Conservation (phyloP, 2,329 filamentous ascomycete species). For the Metarhizium robertsii region DNA sequence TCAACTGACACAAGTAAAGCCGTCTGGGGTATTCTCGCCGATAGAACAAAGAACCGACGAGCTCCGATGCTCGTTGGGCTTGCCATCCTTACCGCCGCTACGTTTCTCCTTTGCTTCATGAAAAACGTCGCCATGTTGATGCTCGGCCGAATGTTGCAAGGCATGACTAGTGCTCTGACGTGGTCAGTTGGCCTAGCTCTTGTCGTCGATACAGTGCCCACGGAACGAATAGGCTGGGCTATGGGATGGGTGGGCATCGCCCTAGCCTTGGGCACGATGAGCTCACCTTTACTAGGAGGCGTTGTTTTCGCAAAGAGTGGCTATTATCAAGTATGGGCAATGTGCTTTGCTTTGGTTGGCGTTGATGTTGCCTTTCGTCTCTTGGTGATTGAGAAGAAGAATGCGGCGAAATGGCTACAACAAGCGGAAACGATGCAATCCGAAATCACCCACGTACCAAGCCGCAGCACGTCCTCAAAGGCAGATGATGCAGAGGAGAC, state of each 20-base stretch:
- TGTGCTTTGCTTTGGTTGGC: constrained; percentile 25
- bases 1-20: constrained; percentile 13
- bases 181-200: constrained; percentile 28
- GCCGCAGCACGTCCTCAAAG: not conserved
- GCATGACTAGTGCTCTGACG: constrained; percentile 22
- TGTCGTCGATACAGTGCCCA: constrained; percentile 24
- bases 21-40: constrained; percentile 26
- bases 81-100: constrained; percentile 18
- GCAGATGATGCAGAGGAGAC: not conserved
- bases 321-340: constrained; percentile 25
- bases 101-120: constrained; percentile 22
- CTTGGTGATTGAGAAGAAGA: constrained; percentile 22
- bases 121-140: constrained; percentile 22
- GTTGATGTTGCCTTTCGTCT: constrained; percentile 23
- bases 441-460: not conserved
- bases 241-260: constrained; percentile 25
- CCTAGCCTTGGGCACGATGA: constrained; percentile 21
- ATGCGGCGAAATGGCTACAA: constrained; percentile 18
- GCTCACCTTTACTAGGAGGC: constrained; percentile 23
- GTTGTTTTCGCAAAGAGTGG: constrained; percentile 22
- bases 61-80: constrained; percentile 24
- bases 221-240: constrained; percentile 20
- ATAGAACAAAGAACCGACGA: constrained; percentile 22
- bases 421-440: not conserved
- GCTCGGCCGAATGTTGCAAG: constrained; percentile 22